Evolutionary conservation across 495 filamentous ascomycete genomes (phyloP).

Genomic region (Terfezia boudieri): DNA sequence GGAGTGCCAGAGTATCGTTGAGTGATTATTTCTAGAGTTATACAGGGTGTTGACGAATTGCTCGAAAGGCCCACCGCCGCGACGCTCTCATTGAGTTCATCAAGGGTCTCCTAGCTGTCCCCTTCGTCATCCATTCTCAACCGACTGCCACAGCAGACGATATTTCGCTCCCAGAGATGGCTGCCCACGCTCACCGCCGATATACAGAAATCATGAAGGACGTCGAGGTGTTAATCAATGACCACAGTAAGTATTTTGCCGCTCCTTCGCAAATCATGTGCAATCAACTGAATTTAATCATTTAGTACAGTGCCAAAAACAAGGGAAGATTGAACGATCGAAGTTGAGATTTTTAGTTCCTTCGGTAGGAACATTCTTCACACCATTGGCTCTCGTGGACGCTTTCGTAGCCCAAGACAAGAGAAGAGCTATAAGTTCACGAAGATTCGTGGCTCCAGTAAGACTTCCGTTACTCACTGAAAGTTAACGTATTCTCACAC

Average conservation of each 20-base stretch:
- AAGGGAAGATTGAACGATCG: slow-evolving; percentile 41
- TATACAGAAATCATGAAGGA: slow-evolving; percentile 93
- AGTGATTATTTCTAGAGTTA: too few species aligned
- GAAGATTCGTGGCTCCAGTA: slow-evolving; percentile 70
- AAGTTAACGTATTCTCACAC: background rate
- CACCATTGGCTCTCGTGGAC: slow-evolving; percentile 56
- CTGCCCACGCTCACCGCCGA: slow-evolving; percentile 45
- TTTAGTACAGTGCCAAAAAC: slow-evolving; percentile 46
- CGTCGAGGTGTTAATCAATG: slow-evolving; percentile 72
- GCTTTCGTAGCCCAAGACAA: slow-evolving; percentile 81
- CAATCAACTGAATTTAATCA: slow-evolving; percentile 6
- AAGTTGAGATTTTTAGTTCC: slow-evolving; percentile 88
- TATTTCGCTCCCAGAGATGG: slow-evolving; percentile 37
- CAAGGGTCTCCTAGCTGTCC: slow-evolving; percentile 77
- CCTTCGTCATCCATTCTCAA: slow-evolving; percentile 91
- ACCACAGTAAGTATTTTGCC: slow-evolving; percentile 46
- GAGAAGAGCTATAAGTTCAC: slow-evolving; percentile 64
- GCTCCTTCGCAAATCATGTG: background rate
- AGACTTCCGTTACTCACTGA: background rate
- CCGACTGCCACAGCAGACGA: slow-evolving; percentile 50
- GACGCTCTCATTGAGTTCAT: slow-evolving; percentile 31
- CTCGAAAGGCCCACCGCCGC: slow-evolving; percentile 16
- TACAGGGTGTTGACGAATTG: too few species aligned
- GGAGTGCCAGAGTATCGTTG: too few species aligned
- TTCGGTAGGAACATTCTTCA: slow-evolving; percentile 77